A percentile compares a stretch with the other conserved stretches of the same genome.
Conservation (phyloP, 495 filamentous ascomycete genomes). For the Chaetomidium leptoderma region DNA sequence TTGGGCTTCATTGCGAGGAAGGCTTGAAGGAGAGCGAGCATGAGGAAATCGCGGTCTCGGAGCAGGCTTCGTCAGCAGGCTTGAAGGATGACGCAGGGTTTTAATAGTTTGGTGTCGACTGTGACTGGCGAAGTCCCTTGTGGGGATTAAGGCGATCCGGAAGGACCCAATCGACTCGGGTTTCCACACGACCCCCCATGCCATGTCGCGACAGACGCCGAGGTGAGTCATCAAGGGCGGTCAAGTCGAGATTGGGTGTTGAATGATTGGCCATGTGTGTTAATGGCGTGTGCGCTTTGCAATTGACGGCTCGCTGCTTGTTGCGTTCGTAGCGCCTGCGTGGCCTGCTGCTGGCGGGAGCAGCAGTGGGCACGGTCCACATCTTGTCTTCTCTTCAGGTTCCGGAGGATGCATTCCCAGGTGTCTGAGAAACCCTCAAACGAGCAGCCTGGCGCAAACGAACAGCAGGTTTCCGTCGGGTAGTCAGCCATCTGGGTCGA, state of each 20-base stretch:
- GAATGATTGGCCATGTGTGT: too few species aligned
- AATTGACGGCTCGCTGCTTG: too few species aligned
- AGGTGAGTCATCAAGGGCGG: not conserved
- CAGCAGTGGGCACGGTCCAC: conserved; percentile 14
- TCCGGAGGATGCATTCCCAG: not conserved
- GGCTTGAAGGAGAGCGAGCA: not conserved
- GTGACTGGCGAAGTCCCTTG: not conserved
- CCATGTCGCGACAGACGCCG: not conserved
- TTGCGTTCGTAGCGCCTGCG: not conserved
- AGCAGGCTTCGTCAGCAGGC: not conserved
- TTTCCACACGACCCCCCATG: not conserved
- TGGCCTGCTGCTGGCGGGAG: not conserved
- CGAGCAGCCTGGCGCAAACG: too few species aligned
- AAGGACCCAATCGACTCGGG: too few species aligned
- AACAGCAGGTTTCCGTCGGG: too few species aligned
- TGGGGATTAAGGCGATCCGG: conserved; percentile 14
- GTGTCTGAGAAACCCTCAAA: too few species aligned
- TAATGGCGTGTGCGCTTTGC: too few species aligned
- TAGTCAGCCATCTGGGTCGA: too few species aligned
- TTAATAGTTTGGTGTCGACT: not conserved
- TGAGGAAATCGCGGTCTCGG: not conserved
- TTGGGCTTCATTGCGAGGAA: not conserved
- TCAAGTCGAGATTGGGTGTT: too few species aligned
- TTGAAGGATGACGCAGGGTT: not conserved
- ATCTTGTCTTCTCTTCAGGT: not conserved